phyloP scores from a whole-genome alignment of 2,329 filamentous ascomycete genomes.

The Claviceps maximensis region DNA sequence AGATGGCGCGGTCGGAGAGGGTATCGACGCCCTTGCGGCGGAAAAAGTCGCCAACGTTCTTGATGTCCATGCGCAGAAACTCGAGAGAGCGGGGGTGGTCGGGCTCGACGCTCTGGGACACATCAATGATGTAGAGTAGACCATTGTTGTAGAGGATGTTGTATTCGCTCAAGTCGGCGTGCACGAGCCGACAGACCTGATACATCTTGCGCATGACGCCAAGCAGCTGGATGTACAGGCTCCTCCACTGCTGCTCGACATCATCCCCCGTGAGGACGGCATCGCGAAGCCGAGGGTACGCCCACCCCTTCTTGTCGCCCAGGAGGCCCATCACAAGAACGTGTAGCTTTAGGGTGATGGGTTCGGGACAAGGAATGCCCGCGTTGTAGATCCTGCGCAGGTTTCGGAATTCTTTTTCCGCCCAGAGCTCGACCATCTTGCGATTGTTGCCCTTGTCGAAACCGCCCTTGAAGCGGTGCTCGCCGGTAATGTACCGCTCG shows the following conservation, averaged over 20 bases:
- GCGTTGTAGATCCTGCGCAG: conserved; percentile 70
- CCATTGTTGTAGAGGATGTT: conserved; percentile 83
- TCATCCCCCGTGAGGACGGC: conserved; percentile 60
- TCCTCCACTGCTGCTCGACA: conserved; percentile 58
- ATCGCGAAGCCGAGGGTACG: conserved; percentile 80
- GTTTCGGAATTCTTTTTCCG: conserved; percentile 96
- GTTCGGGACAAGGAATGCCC: conserved; percentile 82
- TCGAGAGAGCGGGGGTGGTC: conserved; percentile 87
- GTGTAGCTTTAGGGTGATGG: conserved; percentile 79
- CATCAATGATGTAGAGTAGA: conserved; percentile 86
- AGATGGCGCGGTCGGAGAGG: conserved; percentile 65
- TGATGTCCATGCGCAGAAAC: conserved; percentile 96
- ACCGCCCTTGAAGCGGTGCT: conserved; percentile 80
- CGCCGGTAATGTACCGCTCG: conserved; percentile 88
- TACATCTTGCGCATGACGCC: conserved; percentile 88
- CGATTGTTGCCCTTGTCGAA: conserved; percentile 92
- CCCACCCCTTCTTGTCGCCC: conserved; percentile 73
- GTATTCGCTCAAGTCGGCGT: conserved; percentile 96
- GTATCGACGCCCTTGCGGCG: conserved; percentile 69
- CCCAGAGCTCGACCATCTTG: conserved; percentile 97
- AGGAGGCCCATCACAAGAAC: conserved; percentile 92
- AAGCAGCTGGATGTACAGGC: conserved; percentile 70
- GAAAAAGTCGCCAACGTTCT: conserved; percentile 93
- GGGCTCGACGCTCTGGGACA: conserved; percentile 93
- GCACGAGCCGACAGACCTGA: conserved; percentile 80